phyloP scores from a whole-genome alignment of 108 stramenopile species.

The Schizochytrium sp. region DNA sequence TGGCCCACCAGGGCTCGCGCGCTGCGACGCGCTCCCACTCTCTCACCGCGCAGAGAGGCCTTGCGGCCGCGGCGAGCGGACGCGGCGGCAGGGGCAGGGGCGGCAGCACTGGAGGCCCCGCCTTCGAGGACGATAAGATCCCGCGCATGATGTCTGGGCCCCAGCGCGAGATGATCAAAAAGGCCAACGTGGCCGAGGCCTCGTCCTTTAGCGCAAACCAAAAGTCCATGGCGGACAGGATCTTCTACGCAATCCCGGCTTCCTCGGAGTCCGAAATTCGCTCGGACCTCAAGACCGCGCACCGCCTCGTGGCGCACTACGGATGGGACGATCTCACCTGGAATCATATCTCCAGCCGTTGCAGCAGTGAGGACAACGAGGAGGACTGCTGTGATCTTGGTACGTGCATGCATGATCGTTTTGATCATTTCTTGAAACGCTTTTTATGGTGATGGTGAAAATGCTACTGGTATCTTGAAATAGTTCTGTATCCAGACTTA shows the following conservation, averaged over 20 bases:
- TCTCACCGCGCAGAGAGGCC: too few species aligned
- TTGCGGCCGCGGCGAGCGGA: too few species aligned
- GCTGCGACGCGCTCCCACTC: too few species aligned
- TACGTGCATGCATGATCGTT: not conserved
- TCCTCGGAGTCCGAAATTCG: not conserved
- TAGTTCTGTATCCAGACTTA: too few species aligned
- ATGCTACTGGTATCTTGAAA: too few species aligned
- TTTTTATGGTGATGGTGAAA: too few species aligned
- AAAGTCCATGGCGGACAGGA: not conserved
- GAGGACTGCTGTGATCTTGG: constrained; percentile 10
- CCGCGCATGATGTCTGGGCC: not conserved
- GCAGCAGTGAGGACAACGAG: not conserved
- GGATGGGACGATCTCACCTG: constrained; percentile 1
- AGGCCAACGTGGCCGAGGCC: not conserved
- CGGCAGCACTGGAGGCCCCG: not conserved
- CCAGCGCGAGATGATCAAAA: constrained; percentile 3
- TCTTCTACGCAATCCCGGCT: not conserved
- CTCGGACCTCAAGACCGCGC: not conserved
- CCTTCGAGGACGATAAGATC: not conserved
- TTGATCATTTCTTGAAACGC: too few species aligned
- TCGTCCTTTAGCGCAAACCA: not conserved
- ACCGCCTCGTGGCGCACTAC: not conserved
- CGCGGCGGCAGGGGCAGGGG: too few species aligned
- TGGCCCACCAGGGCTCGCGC: too few species aligned
- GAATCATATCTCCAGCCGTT: not conserved